Evolutionary conservation across 805 yeast genomes (phyloP).

Genomic region (Starmera dryadoides): DNA sequence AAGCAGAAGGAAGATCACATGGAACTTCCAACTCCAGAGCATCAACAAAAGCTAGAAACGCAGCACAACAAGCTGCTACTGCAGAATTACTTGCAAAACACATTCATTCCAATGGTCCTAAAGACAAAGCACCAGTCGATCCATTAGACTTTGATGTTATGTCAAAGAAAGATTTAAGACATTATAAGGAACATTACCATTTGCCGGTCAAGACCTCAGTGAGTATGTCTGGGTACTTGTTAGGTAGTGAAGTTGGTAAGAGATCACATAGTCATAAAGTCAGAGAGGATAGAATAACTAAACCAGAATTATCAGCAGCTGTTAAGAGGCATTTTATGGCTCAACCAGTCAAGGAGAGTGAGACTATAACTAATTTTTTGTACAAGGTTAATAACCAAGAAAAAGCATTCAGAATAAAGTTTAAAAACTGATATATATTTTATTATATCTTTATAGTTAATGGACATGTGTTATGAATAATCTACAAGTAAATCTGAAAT

Average conservation of each 20-base stretch:
- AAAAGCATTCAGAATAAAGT: constrained; percentile 33
- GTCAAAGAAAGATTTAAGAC: constrained; percentile 57
- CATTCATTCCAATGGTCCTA: constrained; percentile 68
- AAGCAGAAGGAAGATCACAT: constrained; percentile 12
- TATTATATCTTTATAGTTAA: too few relatives aligned
- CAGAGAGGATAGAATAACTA: constrained; percentile 39
- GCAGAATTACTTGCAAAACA: constrained; percentile 62
- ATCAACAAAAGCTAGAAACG: constrained; percentile 52
- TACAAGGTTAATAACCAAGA: constrained; percentile 76
- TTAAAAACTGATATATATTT: constrained; percentile 7
- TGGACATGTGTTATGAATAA: background rate
- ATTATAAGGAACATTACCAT: constrained; percentile 55
- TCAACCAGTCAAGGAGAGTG: constrained; percentile 67
- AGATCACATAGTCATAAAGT: constrained; percentile 42
- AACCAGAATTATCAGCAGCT: constrained; percentile 49
- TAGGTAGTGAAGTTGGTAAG: constrained; percentile 68
- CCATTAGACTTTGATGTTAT: constrained; percentile 66
- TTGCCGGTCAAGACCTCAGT: constrained; percentile 52
- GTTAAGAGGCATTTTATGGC: constrained; percentile 63
- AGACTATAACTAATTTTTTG: constrained; percentile 79
- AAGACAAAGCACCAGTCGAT: constrained; percentile 40
- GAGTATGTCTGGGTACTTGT: constrained; percentile 61
- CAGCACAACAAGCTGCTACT: constrained; percentile 61
- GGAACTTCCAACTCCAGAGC: constrained; percentile 27
- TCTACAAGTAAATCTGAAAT: background rate